These are phyloP conservation scores for Fraxinus quadrangulata DNA, from an alignment of 257 asterid species.

Conservation along the genomic window DNA sequence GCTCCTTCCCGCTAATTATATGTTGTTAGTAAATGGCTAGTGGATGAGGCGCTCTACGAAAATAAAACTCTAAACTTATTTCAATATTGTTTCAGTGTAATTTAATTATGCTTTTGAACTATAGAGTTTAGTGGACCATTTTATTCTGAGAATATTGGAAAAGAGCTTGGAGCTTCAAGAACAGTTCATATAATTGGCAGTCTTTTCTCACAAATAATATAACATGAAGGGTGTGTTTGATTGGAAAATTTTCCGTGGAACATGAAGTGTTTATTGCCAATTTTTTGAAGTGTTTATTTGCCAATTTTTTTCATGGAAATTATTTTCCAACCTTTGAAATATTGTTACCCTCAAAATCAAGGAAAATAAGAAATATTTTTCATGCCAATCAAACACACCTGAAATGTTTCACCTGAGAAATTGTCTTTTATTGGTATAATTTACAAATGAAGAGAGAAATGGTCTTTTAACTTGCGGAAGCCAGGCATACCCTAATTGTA, in stretches of 20 bases:
- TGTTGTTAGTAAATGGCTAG: neutral
- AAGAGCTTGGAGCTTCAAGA: conserved; percentile 3
- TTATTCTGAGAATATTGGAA: neutral
- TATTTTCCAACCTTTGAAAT: too few relatives aligned
- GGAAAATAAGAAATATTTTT: too few relatives aligned
- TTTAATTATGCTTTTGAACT: conserved; percentile 14
- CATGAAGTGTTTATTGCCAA: too few relatives aligned
- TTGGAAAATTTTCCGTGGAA: too few relatives aligned
- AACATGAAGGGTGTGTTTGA: neutral
- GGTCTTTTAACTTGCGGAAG: neutral
- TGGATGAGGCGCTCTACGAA: conserved; percentile 2
- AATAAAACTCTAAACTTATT: neutral
- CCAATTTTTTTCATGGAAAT: too few relatives aligned
- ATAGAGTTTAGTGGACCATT: neutral
- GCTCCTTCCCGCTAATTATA: neutral
- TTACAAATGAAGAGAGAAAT: neutral
- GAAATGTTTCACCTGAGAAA: neutral
- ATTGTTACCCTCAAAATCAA: too few relatives aligned
- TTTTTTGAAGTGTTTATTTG: too few relatives aligned
- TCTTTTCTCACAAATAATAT: conserved; percentile 6
- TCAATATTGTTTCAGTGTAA: neutral
- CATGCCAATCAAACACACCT: too few relatives aligned
- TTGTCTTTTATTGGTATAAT: neutral
- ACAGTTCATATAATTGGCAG: neutral
- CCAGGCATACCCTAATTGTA: neutral